These are phyloP conservation scores for Calonectria pseudoturangicola DNA, from an alignment of 2,329 filamentous ascomycete species.

Conservation along the genomic window DNA sequence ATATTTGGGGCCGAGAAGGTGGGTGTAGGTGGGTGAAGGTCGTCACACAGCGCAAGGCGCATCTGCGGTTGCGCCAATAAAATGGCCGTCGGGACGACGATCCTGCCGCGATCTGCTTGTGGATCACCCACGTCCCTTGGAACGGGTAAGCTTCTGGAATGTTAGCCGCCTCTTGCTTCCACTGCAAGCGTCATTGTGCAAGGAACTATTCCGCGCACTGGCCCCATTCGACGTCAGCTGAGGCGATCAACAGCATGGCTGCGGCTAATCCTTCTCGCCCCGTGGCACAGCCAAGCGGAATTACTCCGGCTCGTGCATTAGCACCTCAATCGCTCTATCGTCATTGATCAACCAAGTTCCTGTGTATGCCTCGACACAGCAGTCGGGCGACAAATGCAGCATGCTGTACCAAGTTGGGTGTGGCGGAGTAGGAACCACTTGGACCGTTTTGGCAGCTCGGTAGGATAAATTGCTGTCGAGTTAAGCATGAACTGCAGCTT, in stretches of 20 bases:
- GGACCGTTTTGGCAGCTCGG: not conserved
- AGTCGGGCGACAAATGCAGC: conserved; percentile 4
- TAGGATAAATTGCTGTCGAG: not conserved
- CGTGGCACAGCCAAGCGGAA: not conserved
- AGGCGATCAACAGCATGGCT: not conserved
- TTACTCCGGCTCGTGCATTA: not conserved
- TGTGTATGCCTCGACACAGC: not conserved
- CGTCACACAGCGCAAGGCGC: conserved; percentile 14
- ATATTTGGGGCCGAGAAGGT: conserved; percentile 9
- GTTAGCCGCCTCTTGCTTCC: not conserved
- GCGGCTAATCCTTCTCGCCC: conserved; percentile 1
- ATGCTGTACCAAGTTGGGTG: not conserved
- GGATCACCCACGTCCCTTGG: not conserved
- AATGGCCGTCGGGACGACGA: not conserved
- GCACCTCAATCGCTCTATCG: not conserved
- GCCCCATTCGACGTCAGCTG: conserved; percentile 8
- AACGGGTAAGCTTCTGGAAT: conserved; percentile 18
- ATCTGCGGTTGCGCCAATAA: conserved; percentile 9
- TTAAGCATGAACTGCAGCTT: not conserved
- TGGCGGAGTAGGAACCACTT: not conserved
- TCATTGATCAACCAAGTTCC: conserved; percentile 3
- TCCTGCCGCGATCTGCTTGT: not conserved
- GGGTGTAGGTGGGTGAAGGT: conserved; percentile 2
- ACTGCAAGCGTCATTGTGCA: not conserved
- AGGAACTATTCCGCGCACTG: not conserved